Percentiles rank a stretch among this genome's conserved stretches.
Evolutionary conservation across 176 grass and related monocot genomes (phyloP).

Genomic region (Puccinellia tenuiflora): DNA sequence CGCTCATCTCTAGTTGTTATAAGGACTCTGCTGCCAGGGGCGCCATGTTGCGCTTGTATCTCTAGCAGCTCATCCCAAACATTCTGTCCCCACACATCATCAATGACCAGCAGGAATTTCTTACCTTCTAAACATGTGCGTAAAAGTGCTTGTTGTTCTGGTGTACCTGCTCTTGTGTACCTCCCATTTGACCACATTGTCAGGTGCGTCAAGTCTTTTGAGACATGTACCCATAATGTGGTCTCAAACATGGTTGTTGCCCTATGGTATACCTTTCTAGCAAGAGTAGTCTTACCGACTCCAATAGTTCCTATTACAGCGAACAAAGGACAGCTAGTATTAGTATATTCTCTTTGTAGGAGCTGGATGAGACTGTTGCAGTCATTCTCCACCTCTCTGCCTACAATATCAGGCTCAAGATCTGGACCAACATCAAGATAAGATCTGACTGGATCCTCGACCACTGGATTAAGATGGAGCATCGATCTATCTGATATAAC

Average conservation of each 20-base stretch:
- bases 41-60: slow-evolving; percentile 21
- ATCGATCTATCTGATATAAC: not conserved
- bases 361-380: slow-evolving; percentile 18
- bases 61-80: slow-evolving; percentile 37
- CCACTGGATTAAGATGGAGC: slow-evolving; percentile 6
- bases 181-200: slow-evolving; percentile 34
- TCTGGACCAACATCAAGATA: slow-evolving; percentile 32
- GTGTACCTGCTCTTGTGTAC: slow-evolving; percentile 7
- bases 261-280: slow-evolving; percentile 33
- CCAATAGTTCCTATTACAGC: slow-evolving; percentile 42
- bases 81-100: slow-evolving; percentile 46
- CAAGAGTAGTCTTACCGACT: slow-evolving; percentile 40
- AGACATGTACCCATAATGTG: slow-evolving; percentile 34
- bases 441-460: slow-evolving; percentile 29
- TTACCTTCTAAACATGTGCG: slow-evolving; percentile 18
- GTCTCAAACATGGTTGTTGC: not conserved
- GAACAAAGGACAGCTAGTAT: not conserved
- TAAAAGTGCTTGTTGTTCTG: not conserved
- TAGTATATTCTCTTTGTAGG: slow-evolving; percentile 11
- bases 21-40: slow-evolving; percentile 41
- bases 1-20: slow-evolving; percentile 40
- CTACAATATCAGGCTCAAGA: slow-evolving; percentile 36
- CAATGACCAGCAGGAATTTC: slow-evolving; percentile 47
- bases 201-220: slow-evolving; percentile 23
- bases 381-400: slow-evolving; percentile 25